A percentile compares a stretch with the other conserved stretches of the same genome.
These are phyloP conservation scores for Saccharomycopsis lassenensis DNA, from an alignment of 805 yeast species.

Conservation along the genomic window DNA sequence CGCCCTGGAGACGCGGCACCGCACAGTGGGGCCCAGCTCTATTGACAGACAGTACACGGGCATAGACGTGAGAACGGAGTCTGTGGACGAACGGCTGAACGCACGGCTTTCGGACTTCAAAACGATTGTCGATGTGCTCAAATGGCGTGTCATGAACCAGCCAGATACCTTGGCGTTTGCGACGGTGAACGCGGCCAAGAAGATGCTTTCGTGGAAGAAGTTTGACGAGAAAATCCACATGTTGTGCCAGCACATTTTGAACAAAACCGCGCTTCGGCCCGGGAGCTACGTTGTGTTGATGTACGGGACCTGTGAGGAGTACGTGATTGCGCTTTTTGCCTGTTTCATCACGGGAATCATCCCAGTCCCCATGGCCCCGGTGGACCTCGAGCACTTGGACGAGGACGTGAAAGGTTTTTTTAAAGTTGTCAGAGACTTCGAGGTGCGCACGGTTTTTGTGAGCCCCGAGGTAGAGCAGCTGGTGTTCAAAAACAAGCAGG, in stretches of 20 bases:
- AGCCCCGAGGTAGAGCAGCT: conserved; percentile 61
- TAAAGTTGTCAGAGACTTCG: conserved; percentile 57
- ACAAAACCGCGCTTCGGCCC: conserved; percentile 48
- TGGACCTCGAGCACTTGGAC: conserved; percentile 52
- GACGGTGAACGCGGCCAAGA: conserved; percentile 28
- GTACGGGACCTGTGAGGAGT: conserved; percentile 84
- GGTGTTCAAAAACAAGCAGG: conserved; percentile 55
- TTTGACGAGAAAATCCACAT: conserved; percentile 71
- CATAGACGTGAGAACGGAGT: conserved; percentile 63
- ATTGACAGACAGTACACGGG: conserved; percentile 74
- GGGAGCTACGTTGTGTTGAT: conserved; percentile 72
- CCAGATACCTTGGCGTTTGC: conserved; percentile 74
- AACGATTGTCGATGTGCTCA: conserved; percentile 61
- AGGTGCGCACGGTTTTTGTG: conserved; percentile 60
- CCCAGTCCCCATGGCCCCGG: conserved; percentile 66
- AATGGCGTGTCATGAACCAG: conserved; percentile 63
- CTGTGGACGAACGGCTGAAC: conserved; percentile 68
- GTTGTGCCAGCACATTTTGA: conserved; percentile 58
- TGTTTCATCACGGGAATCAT: conserved; percentile 74
- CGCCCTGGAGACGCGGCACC: conserved; percentile 54
- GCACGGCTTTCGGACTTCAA: conserved; percentile 65
- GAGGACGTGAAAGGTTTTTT: conserved; percentile 67
- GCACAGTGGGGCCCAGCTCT: no score
- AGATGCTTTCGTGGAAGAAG: conserved; percentile 65
- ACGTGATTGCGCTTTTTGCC: conserved; percentile 70